These are phyloP conservation scores for Byssothecium circinans DNA, from an alignment of 2,329 filamentous ascomycete genomes.

Conservation along the genomic window DNA sequence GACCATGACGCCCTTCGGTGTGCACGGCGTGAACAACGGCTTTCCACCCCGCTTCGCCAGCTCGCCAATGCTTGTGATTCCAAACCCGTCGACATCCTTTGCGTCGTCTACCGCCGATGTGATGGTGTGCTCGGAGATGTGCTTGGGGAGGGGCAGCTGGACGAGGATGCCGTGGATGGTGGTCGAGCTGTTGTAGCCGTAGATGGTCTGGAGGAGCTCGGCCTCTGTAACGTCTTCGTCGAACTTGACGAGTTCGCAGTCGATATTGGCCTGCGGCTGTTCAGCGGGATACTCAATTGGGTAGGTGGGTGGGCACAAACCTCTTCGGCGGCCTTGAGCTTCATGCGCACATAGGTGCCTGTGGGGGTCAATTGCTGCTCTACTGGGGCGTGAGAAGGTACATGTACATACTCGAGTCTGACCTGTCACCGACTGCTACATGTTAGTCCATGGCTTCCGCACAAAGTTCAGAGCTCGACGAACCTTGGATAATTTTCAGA, in stretches of 20 bases:
- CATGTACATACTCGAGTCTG: conserved; percentile 84
- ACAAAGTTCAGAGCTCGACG: conserved; percentile 26
- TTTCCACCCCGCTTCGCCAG: conserved; percentile 91
- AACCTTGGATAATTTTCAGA: conserved; percentile 93
- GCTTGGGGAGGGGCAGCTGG: conserved; percentile 84
- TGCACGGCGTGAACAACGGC: conserved; percentile 91
- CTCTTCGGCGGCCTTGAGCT: conserved; percentile 94
- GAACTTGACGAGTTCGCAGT: conserved; percentile 82
- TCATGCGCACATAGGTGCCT: conserved; percentile 99
- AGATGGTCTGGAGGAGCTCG: conserved; percentile 82
- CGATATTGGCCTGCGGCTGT: conserved; percentile 76
- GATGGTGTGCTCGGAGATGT: conserved; percentile 86
- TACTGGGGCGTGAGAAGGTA: background rate
- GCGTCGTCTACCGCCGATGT: conserved; percentile 89
- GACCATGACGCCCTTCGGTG: conserved; percentile 95
- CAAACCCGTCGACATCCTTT: conserved; percentile 98
- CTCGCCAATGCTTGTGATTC: conserved; percentile 91
- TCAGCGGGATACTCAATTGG: background rate
- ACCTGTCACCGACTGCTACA: conserved; percentile 77
- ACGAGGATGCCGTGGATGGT: conserved; percentile 89
- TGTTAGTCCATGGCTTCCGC: conserved; percentile 7
- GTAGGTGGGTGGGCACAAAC: conserved; percentile 49
- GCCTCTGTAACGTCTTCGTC: conserved; percentile 78
- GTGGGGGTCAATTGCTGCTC: conserved; percentile 32
- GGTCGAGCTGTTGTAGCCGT: conserved; percentile 81